phyloP scores from a whole-genome alignment of 441 rosid species.

The Brassica balearica region DNA sequence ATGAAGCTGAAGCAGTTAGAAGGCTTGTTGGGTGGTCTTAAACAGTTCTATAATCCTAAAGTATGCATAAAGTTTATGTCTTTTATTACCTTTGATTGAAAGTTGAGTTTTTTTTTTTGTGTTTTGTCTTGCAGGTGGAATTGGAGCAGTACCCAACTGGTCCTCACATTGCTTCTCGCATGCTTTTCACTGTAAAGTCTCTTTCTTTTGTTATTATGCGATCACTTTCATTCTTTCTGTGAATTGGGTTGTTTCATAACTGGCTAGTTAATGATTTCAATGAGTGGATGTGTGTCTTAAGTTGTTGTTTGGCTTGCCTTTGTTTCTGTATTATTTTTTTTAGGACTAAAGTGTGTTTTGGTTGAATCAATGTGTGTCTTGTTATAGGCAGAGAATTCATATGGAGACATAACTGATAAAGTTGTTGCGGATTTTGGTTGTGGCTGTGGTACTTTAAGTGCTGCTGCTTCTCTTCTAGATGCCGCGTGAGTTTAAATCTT shows the following conservation, averaged over 20 bases:
- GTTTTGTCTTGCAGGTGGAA: conserved; percentile 62
- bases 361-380: conserved; percentile 14
- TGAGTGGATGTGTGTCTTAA: conserved; percentile 10
- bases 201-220: background rate
- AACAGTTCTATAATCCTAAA: conserved; percentile 81
- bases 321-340: background rate
- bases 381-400: conserved; percentile 56
- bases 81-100: background rate
- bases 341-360: background rate
- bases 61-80: conserved; percentile 37
- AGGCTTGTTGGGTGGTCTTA: conserved; percentile 72
- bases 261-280: background rate
- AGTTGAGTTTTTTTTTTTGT: background rate
- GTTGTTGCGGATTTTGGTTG: conserved; percentile 97
- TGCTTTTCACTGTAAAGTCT: conserved; percentile 73
- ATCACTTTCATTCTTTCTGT: background rate
- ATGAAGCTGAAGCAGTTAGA: conserved; percentile 96
- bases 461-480: conserved; percentile 86
- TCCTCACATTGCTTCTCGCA: conserved; percentile 95
- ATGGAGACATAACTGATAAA: conserved; percentile 73
- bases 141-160: conserved; percentile 97
- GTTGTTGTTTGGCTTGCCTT: conserved; percentile 11
- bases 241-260: background rate
- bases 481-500: conserved; percentile 66
- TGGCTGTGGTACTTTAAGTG: conserved; percentile 89